phyloP scores from a whole-genome alignment of 1,284 basidiomycete species.

The Sparassis latifolia region DNA sequence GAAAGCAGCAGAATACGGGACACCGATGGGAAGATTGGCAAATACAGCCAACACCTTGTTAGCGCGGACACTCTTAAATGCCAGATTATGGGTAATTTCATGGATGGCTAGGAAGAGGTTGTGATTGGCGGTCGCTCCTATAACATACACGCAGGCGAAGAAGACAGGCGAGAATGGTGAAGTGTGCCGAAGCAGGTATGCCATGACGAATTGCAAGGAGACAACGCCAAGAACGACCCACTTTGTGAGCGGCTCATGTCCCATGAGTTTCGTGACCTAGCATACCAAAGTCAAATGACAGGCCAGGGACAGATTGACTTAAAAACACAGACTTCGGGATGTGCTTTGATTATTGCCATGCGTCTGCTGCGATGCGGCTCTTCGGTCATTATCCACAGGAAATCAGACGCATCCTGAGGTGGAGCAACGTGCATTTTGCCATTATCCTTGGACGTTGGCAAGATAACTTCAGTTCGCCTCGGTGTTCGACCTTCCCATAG shows the following conservation, averaged over 20 bases:
- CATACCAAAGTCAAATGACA: no score
- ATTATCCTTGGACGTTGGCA: constrained; percentile 33
- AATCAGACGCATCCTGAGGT: constrained; percentile 72
- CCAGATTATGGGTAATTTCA: constrained; percentile 97
- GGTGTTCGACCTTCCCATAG: constrained; percentile 53
- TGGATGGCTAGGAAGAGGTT: constrained; percentile 97
- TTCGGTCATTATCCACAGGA: constrained; percentile 95
- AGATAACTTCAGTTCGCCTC: constrained; percentile 48
- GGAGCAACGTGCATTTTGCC: constrained; percentile 38
- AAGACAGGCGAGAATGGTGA: constrained; percentile 70
- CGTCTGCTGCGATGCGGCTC: constrained; percentile 90
- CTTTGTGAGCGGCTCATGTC: constrained; percentile 86
- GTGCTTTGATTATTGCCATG: constrained; percentile 87
- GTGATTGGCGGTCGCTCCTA: constrained; percentile 95
- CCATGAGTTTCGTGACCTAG: constrained; percentile 92
- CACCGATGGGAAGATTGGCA: constrained; percentile 88
- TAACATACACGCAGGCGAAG: constrained; percentile 72
- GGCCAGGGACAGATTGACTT: not conserved
- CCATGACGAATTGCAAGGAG: constrained; percentile 64
- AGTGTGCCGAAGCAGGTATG: constrained; percentile 60
- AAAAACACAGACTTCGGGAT: constrained; percentile 70
- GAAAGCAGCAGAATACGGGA: constrained; percentile 95
- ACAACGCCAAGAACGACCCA: constrained; percentile 82
- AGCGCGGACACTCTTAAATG: constrained; percentile 76
- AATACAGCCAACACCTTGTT: constrained; percentile 90